Conservation (phyloP, 2,329 filamentous ascomycete genomes). For the Cladophialophora bantiana region DNA sequence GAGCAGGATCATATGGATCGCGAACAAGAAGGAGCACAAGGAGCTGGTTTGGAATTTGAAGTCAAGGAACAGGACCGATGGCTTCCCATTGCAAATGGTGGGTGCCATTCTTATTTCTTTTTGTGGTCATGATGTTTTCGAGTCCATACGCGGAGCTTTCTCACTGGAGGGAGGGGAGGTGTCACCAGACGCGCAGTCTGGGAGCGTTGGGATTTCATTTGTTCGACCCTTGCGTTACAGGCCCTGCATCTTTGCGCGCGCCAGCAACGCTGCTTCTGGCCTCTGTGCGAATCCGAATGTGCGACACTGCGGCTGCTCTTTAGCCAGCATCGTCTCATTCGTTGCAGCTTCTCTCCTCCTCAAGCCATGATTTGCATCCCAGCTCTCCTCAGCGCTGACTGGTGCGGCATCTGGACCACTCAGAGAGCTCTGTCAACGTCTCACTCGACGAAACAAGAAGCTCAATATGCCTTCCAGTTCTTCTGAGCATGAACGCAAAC, state of each 20-base stretch:
- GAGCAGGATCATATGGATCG: constrained; percentile 87
- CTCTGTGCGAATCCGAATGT: constrained; percentile 37
- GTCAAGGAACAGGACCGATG: constrained; percentile 99
- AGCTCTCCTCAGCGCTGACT: constrained; percentile 35
- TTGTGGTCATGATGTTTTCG: constrained; percentile 32
- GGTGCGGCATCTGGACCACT: constrained; percentile 40
- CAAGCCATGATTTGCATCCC: constrained; percentile 55
- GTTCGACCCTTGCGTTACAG: constrained; percentile 55
- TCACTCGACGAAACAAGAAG: constrained; percentile 25
- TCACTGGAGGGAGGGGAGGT: constrained; percentile 4
- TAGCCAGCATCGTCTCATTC: constrained; percentile 45
- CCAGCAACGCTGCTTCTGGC: constrained; percentile 36
- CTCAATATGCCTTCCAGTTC: constrained; percentile 36
- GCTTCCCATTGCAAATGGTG: constrained; percentile 99
- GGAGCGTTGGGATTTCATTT: constrained; percentile 55
- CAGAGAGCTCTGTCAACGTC: constrained; percentile 29
- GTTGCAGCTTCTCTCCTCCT: constrained; percentile 46
- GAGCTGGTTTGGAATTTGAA: constrained; percentile 86
- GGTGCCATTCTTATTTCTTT: constrained; percentile 60
- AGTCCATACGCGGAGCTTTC: not conserved
- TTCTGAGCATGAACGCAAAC: constrained; percentile 34
- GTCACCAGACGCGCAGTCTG: constrained; percentile 36
- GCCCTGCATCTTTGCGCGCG: constrained; percentile 44
- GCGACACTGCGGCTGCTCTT: constrained; percentile 37
- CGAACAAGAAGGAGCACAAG: constrained; percentile 71